These are phyloP conservation scores for Pseudoturritis turrita DNA, from an alignment of 345 rosid genomes.

Conservation along the genomic window DNA sequence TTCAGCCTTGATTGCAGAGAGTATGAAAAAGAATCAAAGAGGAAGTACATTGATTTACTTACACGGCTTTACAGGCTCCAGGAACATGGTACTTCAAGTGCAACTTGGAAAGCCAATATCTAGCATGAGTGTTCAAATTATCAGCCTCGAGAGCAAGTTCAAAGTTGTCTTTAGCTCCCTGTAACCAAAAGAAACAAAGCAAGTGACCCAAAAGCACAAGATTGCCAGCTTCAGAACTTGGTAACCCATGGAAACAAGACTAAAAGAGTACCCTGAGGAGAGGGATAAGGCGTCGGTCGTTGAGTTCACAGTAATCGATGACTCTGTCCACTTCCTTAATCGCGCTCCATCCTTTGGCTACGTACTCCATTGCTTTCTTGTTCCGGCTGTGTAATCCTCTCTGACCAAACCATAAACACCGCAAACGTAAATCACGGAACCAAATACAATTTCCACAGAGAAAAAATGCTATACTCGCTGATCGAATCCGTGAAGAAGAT, in stretches of 20 bases:
- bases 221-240: neutral
- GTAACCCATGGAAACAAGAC: neutral
- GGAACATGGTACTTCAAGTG: slow-evolving; percentile 87
- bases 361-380: slow-evolving; percentile 84
- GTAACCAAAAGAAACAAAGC: neutral
- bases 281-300: slow-evolving; percentile 84
- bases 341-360: slow-evolving; percentile 84
- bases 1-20: neutral
- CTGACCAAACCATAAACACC: slow-evolving; percentile 33
- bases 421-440: neutral
- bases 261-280: slow-evolving; percentile 47
- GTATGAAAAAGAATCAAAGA: neutral
- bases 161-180: slow-evolving; percentile 91
- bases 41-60: slow-evolving; percentile 34
- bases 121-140: slow-evolving; percentile 74
- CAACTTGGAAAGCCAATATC: slow-evolving; percentile 74
- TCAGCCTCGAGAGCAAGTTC: slow-evolving; percentile 82
- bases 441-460: neutral
- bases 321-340: slow-evolving; percentile 89
- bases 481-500: neutral
- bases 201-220: neutral
- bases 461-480: neutral
- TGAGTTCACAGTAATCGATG: slow-evolving; percentile 75
- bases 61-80: slow-evolving; percentile 84
- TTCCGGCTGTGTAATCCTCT: slow-evolving; percentile 74